Evolutionary conservation across 2,329 filamentous ascomycete species (phyloP).

Genomic region (Alternaria viburni): DNA sequence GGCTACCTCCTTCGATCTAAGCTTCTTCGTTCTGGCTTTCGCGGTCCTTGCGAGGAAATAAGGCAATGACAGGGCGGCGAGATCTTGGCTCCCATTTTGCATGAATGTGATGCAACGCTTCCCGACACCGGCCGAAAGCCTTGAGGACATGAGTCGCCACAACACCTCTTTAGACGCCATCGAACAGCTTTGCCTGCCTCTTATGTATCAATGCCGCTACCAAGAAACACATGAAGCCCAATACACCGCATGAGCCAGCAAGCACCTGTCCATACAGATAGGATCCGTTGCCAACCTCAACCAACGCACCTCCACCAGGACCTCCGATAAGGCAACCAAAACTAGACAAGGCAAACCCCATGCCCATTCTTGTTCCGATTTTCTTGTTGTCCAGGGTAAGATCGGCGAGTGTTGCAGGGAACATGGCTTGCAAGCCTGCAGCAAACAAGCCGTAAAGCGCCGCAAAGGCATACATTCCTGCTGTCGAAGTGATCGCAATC

Average conservation of each 20-base stretch:
- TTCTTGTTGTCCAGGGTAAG: slow-evolving; percentile 51
- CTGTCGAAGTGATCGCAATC: slow-evolving; percentile 47
- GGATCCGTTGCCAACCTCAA: slow-evolving; percentile 42
- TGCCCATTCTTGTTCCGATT: slow-evolving; percentile 56
- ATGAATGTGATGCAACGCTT: not conserved
- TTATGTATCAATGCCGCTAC: slow-evolving; percentile 15
- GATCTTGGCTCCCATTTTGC: not conserved
- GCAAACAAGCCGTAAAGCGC: slow-evolving; percentile 57
- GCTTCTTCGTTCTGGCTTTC: not conserved
- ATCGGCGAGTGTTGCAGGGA: slow-evolving; percentile 51
- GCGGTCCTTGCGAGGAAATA: not conserved
- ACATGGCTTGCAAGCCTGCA: slow-evolving; percentile 54
- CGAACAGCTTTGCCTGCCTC: slow-evolving; percentile 4
- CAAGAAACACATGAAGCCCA: slow-evolving; percentile 18
- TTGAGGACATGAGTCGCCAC: not conserved
- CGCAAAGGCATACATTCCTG: slow-evolving; percentile 52
- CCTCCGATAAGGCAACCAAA: slow-evolving; percentile 36
- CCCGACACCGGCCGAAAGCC: not conserved
- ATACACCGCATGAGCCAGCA: slow-evolving; percentile 38
- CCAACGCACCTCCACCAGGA: slow-evolving; percentile 42
- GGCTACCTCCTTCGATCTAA: not conserved
- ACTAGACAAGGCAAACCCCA: slow-evolving; percentile 42
- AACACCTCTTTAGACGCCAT: not conserved
- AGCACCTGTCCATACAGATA: slow-evolving; percentile 54
- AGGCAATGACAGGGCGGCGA: not conserved